A percentile compares a stretch with the other conserved stretches of the same genome.
Conservation (phyloP, 441 rosid species). For the Caryocar brasiliense region DNA sequence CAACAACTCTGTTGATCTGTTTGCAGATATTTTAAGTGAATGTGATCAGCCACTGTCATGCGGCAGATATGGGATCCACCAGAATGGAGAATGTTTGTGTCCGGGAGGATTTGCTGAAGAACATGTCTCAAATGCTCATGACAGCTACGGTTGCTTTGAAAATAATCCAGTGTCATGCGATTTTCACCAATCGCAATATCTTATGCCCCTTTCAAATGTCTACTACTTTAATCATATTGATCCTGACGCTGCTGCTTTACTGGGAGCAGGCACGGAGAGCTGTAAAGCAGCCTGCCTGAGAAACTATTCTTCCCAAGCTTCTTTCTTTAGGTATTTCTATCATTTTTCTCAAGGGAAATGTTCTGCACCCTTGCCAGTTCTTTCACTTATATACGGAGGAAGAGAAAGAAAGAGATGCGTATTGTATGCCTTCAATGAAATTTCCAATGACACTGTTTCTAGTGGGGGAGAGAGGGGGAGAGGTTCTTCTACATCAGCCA, state of each 20-base stretch:
- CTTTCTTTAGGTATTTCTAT: neutral
- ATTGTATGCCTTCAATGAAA: neutral
- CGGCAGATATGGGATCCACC: slow-evolving; percentile 3
- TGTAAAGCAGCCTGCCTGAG: neutral
- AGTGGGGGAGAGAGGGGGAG: neutral
- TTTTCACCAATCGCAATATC: no score
- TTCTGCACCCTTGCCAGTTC: neutral
- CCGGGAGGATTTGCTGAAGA: neutral
- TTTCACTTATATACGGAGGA: neutral
- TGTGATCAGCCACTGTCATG: slow-evolving; percentile 5
- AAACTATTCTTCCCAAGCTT: neutral
- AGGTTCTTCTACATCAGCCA: neutral
- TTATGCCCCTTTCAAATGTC: no score
- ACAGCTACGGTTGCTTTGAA: neutral
- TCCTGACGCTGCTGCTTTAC: neutral
- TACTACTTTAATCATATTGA: neutral
- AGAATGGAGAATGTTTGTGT: neutral
- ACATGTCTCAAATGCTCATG: neutral
- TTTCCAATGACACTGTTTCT: no score
- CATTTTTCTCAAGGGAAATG: neutral
- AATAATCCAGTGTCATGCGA: neutral
- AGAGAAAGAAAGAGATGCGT: neutral
- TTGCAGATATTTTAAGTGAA: neutral
- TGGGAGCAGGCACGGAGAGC: neutral
- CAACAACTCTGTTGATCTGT: neutral